Evolutionary conservation across 1,284 basidiomycete genomes (phyloP), one percentile per base, ranked within the genome.

Genomic region (Ceratorhiza oryzae-sativae): DNA sequence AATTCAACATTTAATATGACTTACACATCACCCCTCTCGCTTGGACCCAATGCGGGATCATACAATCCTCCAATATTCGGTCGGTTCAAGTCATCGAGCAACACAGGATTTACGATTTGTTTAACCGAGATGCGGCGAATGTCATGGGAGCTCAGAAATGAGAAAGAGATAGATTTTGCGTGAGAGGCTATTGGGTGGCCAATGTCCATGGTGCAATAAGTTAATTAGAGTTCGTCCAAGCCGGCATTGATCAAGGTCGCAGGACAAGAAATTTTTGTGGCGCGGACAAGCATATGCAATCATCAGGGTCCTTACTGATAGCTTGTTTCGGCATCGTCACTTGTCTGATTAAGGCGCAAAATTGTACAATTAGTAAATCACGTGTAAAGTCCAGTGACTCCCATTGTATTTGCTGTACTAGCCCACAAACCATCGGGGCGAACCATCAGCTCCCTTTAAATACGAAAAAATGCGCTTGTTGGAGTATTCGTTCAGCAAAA

Each of bases 51-150:
- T 53, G 93, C 90, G 67, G 95, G 93, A 82, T 99, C 97, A 79
- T 99, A 99, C 65, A 99, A 85, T 74, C 97, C 97, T 25, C 95
- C 95, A 71, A 87, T 84, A 76, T 93, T 98, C 1, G 97, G 97
- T 75, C 92, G 86, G 80, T 97, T 95, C 48, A 97, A 84, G 80
- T 96, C 95, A 84, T 99, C 96, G 76, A 99, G 88, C 71, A 99
- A 87, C 73, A 93, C 86, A 3, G 96, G 92, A 80, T 99, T 99
- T 75, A 94, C 87, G 77, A 99, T 92, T 84, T 98, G 94, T 83
- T 97, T 96, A 78, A 99, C 97, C 20, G 95, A 98, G 79, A 99
- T 95, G 74, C 91, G 87, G 65, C 92, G 88, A 76, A 98, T 86
- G 81, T 99, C 97, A 77, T 93, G 88, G n/a, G 93, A 84, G 15